Conservation (phyloP, 768 basidiomycete species). For the Russula dissimulans region DNA sequence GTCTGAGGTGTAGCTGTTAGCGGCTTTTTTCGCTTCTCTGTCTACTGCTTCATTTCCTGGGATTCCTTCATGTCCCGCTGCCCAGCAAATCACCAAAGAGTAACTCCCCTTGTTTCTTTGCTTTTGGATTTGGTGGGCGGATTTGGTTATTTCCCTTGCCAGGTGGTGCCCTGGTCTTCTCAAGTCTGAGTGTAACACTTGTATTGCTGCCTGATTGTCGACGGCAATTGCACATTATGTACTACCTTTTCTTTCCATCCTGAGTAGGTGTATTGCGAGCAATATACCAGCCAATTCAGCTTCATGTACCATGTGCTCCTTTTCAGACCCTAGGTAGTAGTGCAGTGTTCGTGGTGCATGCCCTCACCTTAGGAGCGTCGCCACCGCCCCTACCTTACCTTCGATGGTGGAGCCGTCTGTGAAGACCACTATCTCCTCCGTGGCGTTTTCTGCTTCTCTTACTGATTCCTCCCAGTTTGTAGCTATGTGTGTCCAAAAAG, state of each 20-base stretch:
- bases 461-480: background rate
- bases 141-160: background rate
- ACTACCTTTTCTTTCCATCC: background rate
- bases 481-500: background rate
- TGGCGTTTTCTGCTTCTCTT: background rate
- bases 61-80: no score
- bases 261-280: background rate
- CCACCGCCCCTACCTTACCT: background rate
- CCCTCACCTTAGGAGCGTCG: background rate
- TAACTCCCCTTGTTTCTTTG: background rate
- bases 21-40: no score
- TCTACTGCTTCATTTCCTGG: no score
- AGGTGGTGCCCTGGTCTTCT: no score
- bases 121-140: background rate
- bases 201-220: background rate
- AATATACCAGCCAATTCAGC: background rate
- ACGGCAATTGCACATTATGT: background rate
- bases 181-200: background rate
- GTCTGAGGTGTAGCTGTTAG: background rate
- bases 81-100: background rate
- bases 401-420: background rate
- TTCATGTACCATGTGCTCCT: background rate
- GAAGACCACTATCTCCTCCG: background rate
- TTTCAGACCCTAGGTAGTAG: background rate
- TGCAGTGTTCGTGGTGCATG: background rate